These are phyloP conservation scores for Acaromyces ingoldii DNA, from an alignment of 1,284 basidiomycete genomes.

Conservation along the genomic window DNA sequence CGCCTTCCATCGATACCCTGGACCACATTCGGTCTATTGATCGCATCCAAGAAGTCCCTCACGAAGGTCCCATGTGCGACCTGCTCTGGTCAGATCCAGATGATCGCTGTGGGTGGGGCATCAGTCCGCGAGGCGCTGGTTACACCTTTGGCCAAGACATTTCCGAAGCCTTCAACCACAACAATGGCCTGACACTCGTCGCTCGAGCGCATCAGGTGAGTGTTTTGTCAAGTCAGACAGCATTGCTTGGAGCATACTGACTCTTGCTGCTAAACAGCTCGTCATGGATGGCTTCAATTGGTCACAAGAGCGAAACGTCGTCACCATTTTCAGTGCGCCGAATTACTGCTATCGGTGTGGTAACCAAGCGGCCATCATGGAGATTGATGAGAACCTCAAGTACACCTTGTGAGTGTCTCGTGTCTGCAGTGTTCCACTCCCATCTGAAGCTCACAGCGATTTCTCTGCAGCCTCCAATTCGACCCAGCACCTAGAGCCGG, in stretches of 20 bases:
- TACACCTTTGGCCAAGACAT: slow-evolving; percentile 99
- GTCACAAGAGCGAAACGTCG: slow-evolving; percentile 99
- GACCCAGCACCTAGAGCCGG: slow-evolving; percentile 97
- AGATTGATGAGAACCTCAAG: slow-evolving; percentile 97
- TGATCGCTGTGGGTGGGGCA: slow-evolving; percentile 98
- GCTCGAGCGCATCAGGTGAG: slow-evolving; percentile 49
- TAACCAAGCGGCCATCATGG: slow-evolving; percentile 99
- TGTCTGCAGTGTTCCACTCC: slow-evolving; percentile 1
- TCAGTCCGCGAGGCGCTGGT: slow-evolving; percentile 95
- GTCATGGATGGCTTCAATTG: slow-evolving; percentile 98
- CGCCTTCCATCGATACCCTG: slow-evolving; percentile 97
- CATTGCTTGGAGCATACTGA: not conserved
- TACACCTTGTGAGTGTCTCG: slow-evolving; percentile 63
- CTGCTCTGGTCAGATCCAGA: slow-evolving; percentile 98
- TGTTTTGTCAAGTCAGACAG: too few relatives aligned
- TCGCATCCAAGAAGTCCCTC: slow-evolving; percentile 96
- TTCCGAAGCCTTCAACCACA: slow-evolving; percentile 95
- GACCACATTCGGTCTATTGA: slow-evolving; percentile 98
- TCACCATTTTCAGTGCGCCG: slow-evolving; percentile 98
- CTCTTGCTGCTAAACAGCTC: slow-evolving; percentile 62
- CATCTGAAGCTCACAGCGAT: not conserved
- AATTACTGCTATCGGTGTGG: slow-evolving; percentile 89
- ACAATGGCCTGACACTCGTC: slow-evolving; percentile 95
- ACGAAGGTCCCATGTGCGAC: slow-evolving; percentile 99
- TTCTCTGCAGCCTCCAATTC: slow-evolving; percentile 78